These are phyloP conservation scores for Cryptosporidium xiaoi DNA, from an alignment of 169 alveolate species.

Conservation along the genomic window DNA sequence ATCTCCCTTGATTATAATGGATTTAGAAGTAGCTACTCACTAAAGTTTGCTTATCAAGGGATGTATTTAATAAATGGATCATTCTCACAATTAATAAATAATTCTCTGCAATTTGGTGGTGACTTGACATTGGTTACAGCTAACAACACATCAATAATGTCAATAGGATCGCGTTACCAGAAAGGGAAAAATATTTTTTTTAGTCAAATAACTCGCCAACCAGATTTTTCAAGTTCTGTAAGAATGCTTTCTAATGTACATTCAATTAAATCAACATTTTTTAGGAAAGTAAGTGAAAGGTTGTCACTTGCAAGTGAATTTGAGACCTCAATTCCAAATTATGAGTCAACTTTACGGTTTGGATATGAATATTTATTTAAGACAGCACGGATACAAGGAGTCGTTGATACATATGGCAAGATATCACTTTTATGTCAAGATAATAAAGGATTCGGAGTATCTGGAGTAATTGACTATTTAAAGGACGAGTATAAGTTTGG, in stretches of 20 bases:
- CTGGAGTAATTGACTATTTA: constrained; percentile 90
- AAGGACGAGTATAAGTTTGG: constrained; percentile 89
- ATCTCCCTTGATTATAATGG: constrained; percentile 86
- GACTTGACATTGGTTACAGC: constrained; percentile 90
- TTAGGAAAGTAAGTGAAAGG: constrained; percentile 86
- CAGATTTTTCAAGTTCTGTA: constrained; percentile 86
- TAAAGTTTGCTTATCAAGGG: constrained; percentile 90
- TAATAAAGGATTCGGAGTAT: constrained; percentile 87
- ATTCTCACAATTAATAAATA: constrained; percentile 86
- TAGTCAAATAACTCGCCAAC: constrained; percentile 84
- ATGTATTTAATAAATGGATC: constrained; percentile 88
- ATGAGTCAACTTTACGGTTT: constrained; percentile 74
- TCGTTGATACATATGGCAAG: constrained; percentile 89
- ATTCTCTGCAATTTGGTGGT: constrained; percentile 87
- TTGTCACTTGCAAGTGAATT: constrained; percentile 90
- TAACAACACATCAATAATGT: constrained; percentile 88
- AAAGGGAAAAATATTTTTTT: constrained; percentile 80
- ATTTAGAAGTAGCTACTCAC: constrained; percentile 82
- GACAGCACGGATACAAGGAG: constrained; percentile 93
- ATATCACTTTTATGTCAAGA: constrained; percentile 90
- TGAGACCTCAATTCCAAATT: constrained; percentile 83
- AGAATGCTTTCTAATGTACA: constrained; percentile 81
- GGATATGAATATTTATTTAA: constrained; percentile 92
- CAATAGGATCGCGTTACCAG: constrained; percentile 87
- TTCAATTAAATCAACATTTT: constrained; percentile 82